Conservation (phyloP, 2,329 filamentous ascomycete species). For the Sarocladium kiliense region DNA sequence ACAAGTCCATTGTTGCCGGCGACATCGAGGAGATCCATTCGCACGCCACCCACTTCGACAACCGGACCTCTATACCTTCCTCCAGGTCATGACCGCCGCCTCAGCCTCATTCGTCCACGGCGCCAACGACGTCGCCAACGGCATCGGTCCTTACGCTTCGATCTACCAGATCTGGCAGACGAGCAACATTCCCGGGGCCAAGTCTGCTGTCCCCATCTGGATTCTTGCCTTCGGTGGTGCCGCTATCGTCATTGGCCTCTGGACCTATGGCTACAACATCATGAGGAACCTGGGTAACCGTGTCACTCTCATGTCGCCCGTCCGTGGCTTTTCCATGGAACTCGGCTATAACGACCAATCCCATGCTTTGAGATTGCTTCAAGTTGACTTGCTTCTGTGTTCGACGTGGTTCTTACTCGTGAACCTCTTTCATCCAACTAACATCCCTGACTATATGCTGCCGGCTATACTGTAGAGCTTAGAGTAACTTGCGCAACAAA, state of each 20-base stretch:
- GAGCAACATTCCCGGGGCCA: conserved; percentile 35
- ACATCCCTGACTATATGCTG: no score
- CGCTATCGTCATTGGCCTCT: conserved; percentile 49
- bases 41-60: conserved; percentile 54
- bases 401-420: no score
- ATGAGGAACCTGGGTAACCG: conserved; percentile 59
- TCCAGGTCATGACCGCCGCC: conserved; percentile 55
- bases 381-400: no score
- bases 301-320: conserved; percentile 57
- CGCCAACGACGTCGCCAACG: conserved; percentile 61
- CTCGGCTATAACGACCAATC: no score
- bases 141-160: conserved; percentile 57
- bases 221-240: no score
- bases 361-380: no score
- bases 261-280: conserved; percentile 60
- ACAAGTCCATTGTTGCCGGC: conserved; percentile 44
- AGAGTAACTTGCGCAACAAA: no score
- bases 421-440: no score
- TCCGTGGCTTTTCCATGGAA: conserved; percentile 56
- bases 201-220: conserved; percentile 46
- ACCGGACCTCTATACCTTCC: conserved; percentile 50
- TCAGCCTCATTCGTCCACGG: conserved; percentile 62
- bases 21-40: conserved; percentile 52
- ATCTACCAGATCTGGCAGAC: conserved; percentile 56
- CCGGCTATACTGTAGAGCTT: no score